phyloP scores from a whole-genome alignment of 768 basidiomycete genomes.

The Agrocybe pediades region DNA sequence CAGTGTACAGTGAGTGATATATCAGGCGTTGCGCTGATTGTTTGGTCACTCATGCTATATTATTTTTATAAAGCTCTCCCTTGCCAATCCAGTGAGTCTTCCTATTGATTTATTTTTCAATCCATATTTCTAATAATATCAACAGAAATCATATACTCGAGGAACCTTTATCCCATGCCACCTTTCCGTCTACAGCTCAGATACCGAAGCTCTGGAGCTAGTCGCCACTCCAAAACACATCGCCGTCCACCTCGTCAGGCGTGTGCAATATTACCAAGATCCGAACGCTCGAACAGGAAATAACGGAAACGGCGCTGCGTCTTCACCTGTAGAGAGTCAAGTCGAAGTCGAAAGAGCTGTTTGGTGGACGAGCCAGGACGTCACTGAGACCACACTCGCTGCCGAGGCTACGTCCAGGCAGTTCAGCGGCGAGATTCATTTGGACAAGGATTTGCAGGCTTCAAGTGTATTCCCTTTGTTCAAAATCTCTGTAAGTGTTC shows the following conservation, averaged over 20 bases:
- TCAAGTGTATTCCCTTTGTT: slow-evolving; percentile 28
- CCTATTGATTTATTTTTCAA: background rate
- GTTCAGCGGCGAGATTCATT: slow-evolving; percentile 34
- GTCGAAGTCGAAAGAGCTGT: slow-evolving; percentile 23
- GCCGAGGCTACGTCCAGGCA: slow-evolving; percentile 13
- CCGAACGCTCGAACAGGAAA: background rate
- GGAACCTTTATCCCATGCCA: slow-evolving; percentile 40
- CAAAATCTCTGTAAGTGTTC: slow-evolving; percentile 26
- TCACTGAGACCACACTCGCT: background rate
- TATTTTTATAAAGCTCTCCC: slow-evolving; percentile 26
- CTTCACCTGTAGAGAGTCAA: slow-evolving; percentile 9
- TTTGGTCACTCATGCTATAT: background rate
- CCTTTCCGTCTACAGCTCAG: slow-evolving; percentile 28
- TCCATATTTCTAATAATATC: background rate
- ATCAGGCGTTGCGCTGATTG: background rate
- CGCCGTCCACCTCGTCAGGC: slow-evolving; percentile 27
- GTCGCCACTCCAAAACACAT: slow-evolving; percentile 27
- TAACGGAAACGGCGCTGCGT: background rate
- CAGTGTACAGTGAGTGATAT: slow-evolving; percentile 27
- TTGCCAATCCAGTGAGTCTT: slow-evolving; percentile 35
- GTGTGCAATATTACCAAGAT: slow-evolving; percentile 26
- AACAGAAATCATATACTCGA: slow-evolving; percentile 36
- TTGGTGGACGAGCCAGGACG: slow-evolving; percentile 25
- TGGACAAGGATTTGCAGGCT: slow-evolving; percentile 29
- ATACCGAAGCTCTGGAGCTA: slow-evolving; percentile 30